Evolutionary conservation across 768 basidiomycete species (phyloP).

Genomic region (Mycena indigotica): DNA sequence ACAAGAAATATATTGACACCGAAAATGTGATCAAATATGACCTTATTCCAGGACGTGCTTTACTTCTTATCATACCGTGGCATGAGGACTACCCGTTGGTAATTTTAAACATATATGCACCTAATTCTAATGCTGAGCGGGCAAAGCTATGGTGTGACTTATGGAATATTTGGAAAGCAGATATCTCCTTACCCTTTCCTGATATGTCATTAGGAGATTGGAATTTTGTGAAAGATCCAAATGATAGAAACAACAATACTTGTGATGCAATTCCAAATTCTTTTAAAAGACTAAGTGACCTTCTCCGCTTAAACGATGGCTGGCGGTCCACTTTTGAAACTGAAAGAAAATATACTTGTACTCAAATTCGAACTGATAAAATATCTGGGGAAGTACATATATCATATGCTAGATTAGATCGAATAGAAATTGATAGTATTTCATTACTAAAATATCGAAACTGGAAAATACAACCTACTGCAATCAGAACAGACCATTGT

Average conservation of each 20-base stretch:
- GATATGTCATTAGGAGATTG: constrained; percentile 27
- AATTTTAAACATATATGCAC: constrained; percentile 27
- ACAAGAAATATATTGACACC: constrained; percentile 13
- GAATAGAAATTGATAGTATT: background rate
- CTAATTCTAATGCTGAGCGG: background rate
- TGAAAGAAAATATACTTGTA: constrained; percentile 1
- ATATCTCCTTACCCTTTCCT: background rate
- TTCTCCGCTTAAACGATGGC: constrained; percentile 3
- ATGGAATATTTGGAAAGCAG: background rate
- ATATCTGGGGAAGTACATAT: background rate
- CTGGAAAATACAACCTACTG: constrained; percentile 4
- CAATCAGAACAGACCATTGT: constrained; percentile 10
- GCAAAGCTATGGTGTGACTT: background rate
- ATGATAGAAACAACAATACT: constrained; percentile 18
- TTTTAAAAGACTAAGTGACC: background rate
- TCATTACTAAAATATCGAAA: background rate
- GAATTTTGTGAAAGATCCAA: constrained; percentile 27
- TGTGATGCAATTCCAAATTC: background rate
- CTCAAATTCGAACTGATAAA: background rate
- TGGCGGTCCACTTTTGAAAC: constrained; percentile 8
- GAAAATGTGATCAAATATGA: background rate
- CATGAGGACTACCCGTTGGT: background rate
- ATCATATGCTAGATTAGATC: constrained; percentile 1
- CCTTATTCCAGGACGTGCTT: constrained; percentile 20
- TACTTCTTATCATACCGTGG: constrained; percentile 18